Percentiles rank a stretch among this genome's conserved stretches.
Conservation (phyloP, 441 rosid genomes). For the Capsella rubella region DNA sequence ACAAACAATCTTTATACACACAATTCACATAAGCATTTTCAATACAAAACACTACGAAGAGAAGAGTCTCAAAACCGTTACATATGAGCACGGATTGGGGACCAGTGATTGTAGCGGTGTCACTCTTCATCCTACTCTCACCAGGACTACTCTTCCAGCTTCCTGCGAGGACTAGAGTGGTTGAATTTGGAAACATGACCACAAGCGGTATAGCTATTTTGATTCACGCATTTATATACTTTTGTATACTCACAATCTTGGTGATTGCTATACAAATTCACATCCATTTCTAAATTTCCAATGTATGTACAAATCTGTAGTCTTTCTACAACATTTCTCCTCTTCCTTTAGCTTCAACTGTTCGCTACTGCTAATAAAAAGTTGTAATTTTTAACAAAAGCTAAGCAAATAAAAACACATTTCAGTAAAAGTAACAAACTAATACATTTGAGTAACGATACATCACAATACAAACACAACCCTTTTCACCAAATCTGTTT, state of each 20-base stretch:
- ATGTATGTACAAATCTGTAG: conserved; percentile 15
- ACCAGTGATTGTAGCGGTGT: conserved; percentile 71
- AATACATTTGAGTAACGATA: conserved; percentile 1
- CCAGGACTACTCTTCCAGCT: conserved; percentile 88
- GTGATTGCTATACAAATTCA: conserved; percentile 81
- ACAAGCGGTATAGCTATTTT: conserved; percentile 90
- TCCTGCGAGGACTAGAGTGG: conserved; percentile 72
- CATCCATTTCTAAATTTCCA: conserved; percentile 34
- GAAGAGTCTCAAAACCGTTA: neutral
- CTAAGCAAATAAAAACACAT: neutral
- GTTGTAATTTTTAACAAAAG: neutral
- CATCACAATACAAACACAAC: conserved; percentile 20
- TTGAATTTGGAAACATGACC: conserved; percentile 93
- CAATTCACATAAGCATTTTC: neutral
- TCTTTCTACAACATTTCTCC: neutral
- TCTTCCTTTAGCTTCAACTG: conserved; percentile 9
- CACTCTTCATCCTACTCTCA: conserved; percentile 76
- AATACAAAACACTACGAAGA: conserved; percentile 13
- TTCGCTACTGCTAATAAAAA: conserved; percentile 10
- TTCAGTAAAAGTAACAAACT: neutral
- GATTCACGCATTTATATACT: conserved; percentile 78
- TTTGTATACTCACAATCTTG: conserved; percentile 80
- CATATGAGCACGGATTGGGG: conserved; percentile 90
- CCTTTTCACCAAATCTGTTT: conserved; percentile 4
- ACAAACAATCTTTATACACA: conserved; percentile 26